These are phyloP conservation scores for Kalaharituber pfeilii DNA, from an alignment of 2,329 filamentous ascomycete genomes.

Conservation along the genomic window DNA sequence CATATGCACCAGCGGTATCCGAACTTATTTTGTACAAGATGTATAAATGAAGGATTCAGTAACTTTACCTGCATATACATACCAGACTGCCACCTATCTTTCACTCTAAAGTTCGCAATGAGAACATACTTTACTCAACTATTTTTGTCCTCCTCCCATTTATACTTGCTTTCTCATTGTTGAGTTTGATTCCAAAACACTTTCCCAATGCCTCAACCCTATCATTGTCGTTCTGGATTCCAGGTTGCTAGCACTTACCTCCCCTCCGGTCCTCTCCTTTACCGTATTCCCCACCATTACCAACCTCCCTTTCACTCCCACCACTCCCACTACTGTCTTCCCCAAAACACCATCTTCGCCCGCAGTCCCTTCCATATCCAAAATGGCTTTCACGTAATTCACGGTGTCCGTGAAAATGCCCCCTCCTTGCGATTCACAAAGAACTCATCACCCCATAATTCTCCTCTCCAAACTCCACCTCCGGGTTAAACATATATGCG, in stretches of 20 bases:
- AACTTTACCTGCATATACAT: no score
- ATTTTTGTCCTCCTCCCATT: constrained; percentile 27
- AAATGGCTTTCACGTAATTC: constrained; percentile 38
- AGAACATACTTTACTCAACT: background rate
- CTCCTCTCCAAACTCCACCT: constrained; percentile 42
- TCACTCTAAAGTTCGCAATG: background rate
- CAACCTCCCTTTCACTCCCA: constrained; percentile 28
- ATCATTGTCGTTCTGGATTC: constrained; percentile 36
- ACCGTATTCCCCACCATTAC: constrained; percentile 36
- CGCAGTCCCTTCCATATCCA: constrained; percentile 27
- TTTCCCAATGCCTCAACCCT: constrained; percentile 35
- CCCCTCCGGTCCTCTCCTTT: constrained; percentile 37
- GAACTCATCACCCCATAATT: constrained; percentile 47
- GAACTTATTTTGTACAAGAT: no score
- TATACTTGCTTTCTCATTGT: constrained; percentile 36
- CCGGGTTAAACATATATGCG: constrained; percentile 45
- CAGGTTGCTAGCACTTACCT: constrained; percentile 34
- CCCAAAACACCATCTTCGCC: constrained; percentile 27
- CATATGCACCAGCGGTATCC: no score
- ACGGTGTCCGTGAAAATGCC: constrained; percentile 40
- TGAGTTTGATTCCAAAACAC: constrained; percentile 38
- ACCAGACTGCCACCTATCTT: no score
- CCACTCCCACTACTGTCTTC: no score
- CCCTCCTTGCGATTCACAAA: constrained; percentile 33
- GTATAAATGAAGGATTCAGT: no score